phyloP scores from a whole-genome alignment of 495 filamentous ascomycete genomes.

The Pseudoneurospora amorphoporcata region DNA sequence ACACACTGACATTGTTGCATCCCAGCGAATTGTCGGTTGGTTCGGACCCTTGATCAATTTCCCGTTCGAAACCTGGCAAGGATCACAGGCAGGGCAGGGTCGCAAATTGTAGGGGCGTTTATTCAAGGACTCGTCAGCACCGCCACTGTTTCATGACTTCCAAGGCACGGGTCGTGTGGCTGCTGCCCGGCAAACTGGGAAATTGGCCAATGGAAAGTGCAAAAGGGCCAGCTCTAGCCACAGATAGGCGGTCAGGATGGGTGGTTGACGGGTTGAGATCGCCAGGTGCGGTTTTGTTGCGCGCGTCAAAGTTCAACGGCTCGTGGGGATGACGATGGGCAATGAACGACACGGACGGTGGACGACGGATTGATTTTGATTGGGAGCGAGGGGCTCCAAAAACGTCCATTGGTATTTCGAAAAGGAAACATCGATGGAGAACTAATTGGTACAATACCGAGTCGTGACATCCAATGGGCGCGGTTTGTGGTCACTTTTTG shows the following conservation, averaged over 20 bases:
- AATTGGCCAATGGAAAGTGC: not conserved
- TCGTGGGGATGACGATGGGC: not conserved
- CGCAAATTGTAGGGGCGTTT: not conserved
- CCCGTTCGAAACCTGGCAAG: constrained; percentile 1
- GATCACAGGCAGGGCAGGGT: not conserved
- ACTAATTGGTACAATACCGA: not conserved
- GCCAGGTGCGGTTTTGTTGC: not conserved
- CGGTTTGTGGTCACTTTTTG: not conserved
- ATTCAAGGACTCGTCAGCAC: constrained; percentile 9
- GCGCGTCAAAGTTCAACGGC: not conserved
- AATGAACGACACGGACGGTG: not conserved
- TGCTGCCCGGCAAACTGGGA: not conserved
- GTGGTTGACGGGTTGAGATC: not conserved
- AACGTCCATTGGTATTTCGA: not conserved
- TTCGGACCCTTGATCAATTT: constrained; percentile 17
- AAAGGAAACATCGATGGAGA: not conserved
- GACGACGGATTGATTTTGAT: too few species aligned
- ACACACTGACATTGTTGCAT: not conserved
- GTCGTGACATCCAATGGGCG: not conserved
- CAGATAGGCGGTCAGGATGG: not conserved
- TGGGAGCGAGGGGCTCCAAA: not conserved
- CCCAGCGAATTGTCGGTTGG: not conserved
- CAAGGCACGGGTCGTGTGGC: not conserved
- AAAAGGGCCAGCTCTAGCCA: not conserved
- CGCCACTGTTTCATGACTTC: constrained; percentile 17